phyloP scores from a whole-genome alignment of 306 rosid genomes.

The Prunus padus region DNA sequence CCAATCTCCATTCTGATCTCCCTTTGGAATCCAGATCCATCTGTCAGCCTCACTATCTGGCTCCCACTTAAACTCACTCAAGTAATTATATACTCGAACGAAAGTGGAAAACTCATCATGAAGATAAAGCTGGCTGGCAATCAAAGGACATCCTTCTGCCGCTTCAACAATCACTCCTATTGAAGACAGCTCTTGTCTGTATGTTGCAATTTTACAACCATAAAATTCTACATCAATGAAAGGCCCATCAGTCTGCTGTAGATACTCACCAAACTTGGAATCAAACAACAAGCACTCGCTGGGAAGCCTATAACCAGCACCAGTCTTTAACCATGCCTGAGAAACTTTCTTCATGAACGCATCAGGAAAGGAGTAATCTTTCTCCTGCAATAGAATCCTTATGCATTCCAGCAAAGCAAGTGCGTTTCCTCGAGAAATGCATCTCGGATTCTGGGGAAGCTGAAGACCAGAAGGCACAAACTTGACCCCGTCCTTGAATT shows the following conservation, averaged over 20 bases:
- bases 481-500: constrained; percentile 46
- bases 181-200: constrained; percentile 44
- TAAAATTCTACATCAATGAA: constrained; percentile 55
- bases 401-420: constrained; percentile 56
- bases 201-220: constrained; percentile 37
- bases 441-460: constrained; percentile 40
- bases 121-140: constrained; percentile 42
- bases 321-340: constrained; percentile 61
- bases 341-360: constrained; percentile 36
- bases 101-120: constrained; percentile 32
- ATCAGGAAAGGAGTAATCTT: constrained; percentile 21
- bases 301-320: constrained; percentile 50
- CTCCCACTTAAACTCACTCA: constrained; percentile 40
- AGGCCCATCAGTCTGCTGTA: constrained; percentile 58
- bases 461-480: constrained; percentile 36
- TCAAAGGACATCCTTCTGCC: constrained; percentile 36
- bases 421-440: constrained; percentile 36
- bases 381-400: constrained; percentile 15
- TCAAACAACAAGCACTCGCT: constrained; percentile 47
- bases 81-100: constrained; percentile 41
- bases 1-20: constrained; percentile 36
- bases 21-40: constrained; percentile 57
- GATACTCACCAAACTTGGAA: constrained; percentile 35
- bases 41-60: constrained; percentile 31
- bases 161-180: constrained; percentile 51